phyloP scores from a whole-genome alignment of 2,329 filamentous ascomycete species.

The Phyllosticta ampelicida region DNA sequence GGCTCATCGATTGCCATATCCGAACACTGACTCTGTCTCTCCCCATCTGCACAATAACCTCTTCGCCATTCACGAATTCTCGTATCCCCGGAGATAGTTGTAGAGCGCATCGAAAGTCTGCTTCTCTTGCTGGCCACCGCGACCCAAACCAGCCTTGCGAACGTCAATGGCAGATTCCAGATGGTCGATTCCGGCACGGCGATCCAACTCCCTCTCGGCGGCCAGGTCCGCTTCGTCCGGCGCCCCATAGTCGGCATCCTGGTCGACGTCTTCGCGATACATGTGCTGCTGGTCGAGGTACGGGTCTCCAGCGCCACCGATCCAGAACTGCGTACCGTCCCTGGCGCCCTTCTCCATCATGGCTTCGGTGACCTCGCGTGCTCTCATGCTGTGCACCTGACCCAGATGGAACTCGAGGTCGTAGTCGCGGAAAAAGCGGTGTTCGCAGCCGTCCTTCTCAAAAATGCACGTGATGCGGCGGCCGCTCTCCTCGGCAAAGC shows the following conservation, averaged over 20 bases:
- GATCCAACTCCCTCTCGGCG: constrained; percentile 7
- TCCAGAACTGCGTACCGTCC: constrained; percentile 36
- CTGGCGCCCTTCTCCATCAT: constrained; percentile 31
- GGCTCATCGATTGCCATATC: neutral
- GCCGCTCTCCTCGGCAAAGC: constrained; percentile 40
- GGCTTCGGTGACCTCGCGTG: constrained; percentile 26
- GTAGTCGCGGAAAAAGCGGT: constrained; percentile 43
- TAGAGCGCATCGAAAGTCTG: neutral
- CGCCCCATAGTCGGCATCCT: neutral
- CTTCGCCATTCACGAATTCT: too few species aligned
- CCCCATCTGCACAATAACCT: neutral
- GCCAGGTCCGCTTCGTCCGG: constrained; percentile 3
- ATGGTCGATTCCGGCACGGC: constrained; percentile 2
- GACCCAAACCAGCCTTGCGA: neutral
- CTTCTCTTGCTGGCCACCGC: neutral
- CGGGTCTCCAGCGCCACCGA: constrained; percentile 24
- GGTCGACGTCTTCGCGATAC: neutral
- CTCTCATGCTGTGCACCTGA: constrained; percentile 28
- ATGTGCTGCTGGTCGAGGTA: constrained; percentile 11
- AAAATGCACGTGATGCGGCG: constrained; percentile 43
- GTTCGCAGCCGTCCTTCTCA: constrained; percentile 14
- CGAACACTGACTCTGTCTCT: neutral
- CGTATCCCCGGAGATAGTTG: too few species aligned
- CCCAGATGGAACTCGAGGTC: constrained; percentile 48
- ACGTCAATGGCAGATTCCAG: neutral